Conservation (phyloP, 768 basidiomycete species). For the Termitomyces sp. region DNA sequence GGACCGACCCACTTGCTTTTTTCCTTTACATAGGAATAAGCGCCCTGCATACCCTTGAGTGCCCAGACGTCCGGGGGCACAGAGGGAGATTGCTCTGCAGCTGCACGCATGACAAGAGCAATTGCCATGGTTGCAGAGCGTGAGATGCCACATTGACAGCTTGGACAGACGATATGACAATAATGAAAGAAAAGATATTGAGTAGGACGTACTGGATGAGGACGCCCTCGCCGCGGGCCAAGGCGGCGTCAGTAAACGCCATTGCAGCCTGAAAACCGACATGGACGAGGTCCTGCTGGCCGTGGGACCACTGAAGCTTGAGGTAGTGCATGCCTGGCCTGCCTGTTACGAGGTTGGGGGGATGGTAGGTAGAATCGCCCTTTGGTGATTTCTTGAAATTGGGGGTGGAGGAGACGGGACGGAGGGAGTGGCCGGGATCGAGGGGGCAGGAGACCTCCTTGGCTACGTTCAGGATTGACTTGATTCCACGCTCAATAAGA, state of each 20-base stretch:
- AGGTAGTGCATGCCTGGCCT: slow-evolving; percentile 83
- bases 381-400: slow-evolving; percentile 44
- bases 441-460: slow-evolving; percentile 84
- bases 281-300: slow-evolving; percentile 83
- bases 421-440: slow-evolving; percentile 46
- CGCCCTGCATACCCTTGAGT: slow-evolving; percentile 84
- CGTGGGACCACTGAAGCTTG: slow-evolving; percentile 90
- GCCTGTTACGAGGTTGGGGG: slow-evolving; percentile 62
- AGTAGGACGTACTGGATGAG: slow-evolving; percentile 72
- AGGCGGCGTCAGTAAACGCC: slow-evolving; percentile 74
- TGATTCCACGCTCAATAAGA: slow-evolving; percentile 69
- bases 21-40: slow-evolving; percentile 86
- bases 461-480: slow-evolving; percentile 85
- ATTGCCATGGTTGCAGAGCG: slow-evolving; percentile 88
- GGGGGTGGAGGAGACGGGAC: slow-evolving; percentile 66
- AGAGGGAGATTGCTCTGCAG: slow-evolving; percentile 57
- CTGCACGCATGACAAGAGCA: slow-evolving; percentile 92
- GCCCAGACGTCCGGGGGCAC: slow-evolving; percentile 77
- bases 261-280: slow-evolving; percentile 79
- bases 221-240: slow-evolving; percentile 74
- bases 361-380: slow-evolving; percentile 53
- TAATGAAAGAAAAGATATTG: slow-evolving; percentile 11
- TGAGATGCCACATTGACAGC: slow-evolving; percentile 93
- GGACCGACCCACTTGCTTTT: slow-evolving; percentile 87
- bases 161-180: slow-evolving; percentile 29